A percentile compares a stretch with the other conserved stretches of the same genome.
Evolutionary conservation across 2,329 filamentous ascomycete genomes (phyloP).

Genomic region (Coniochaeta sp.): DNA sequence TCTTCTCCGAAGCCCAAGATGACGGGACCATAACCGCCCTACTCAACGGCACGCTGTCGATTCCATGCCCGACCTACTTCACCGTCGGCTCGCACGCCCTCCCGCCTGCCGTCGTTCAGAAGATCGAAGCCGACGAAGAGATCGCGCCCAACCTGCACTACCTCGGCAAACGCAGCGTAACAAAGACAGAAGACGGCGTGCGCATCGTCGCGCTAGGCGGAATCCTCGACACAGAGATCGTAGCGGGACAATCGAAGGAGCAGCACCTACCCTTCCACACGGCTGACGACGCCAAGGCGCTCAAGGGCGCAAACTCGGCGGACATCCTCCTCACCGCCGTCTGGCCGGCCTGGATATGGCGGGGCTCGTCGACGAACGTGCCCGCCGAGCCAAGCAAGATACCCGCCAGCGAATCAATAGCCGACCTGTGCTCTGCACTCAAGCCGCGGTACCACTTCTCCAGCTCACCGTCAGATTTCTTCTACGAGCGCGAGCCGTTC

Average conservation of each 20-base stretch:
- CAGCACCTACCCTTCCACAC: constrained; percentile 74
- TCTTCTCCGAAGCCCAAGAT: constrained; percentile 62
- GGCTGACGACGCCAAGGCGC: constrained; percentile 64
- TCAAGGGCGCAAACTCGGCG: constrained; percentile 69
- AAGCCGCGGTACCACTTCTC: constrained; percentile 93
- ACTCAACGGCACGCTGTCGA: constrained; percentile 61
- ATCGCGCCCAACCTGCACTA: constrained; percentile 89
- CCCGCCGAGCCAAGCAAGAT: constrained; percentile 44
- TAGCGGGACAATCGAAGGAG: constrained; percentile 59
- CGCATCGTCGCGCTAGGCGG: constrained; percentile 85
- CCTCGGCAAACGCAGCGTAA: constrained; percentile 77
- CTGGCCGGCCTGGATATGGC: constrained; percentile 73
- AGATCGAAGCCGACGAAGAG: constrained; percentile 64
- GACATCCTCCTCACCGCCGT: constrained; percentile 83
- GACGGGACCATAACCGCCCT: constrained; percentile 55
- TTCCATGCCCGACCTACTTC: constrained; percentile 88
- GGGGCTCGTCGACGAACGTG: constrained; percentile 55
- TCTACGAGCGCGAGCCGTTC: constrained; percentile 91
- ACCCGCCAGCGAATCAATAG: constrained; percentile 57
- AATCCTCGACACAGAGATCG: constrained; percentile 52
- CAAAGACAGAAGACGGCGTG: constrained; percentile 85
- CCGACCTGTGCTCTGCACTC: constrained; percentile 69
- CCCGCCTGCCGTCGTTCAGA: constrained; percentile 63
- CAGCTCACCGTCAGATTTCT: constrained; percentile 55
- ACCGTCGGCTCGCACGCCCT: constrained; percentile 69